A percentile compares a stretch with the other conserved stretches of the same genome.
Evolutionary conservation across 2,329 filamentous ascomycete species (phyloP).

Genomic region (Trichophyton equinum): DNA sequence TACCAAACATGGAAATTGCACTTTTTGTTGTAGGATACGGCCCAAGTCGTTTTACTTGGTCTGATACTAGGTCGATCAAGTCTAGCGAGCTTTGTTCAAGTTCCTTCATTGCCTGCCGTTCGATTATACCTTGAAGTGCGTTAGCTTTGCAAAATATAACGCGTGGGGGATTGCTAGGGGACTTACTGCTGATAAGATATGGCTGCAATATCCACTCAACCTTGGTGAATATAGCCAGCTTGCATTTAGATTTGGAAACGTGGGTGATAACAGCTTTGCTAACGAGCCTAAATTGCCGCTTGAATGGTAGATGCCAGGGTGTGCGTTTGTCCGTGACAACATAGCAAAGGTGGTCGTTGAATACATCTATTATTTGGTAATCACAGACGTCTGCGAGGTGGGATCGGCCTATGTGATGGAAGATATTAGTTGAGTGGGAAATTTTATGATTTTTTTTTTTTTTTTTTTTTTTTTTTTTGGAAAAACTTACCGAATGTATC

Average conservation of each 20-base stretch:
- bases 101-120: conserved; percentile 60
- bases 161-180: background rate
- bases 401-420: conserved; percentile 28
- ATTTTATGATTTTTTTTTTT: background rate
- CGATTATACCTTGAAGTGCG: conserved; percentile 35
- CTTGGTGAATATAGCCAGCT: conserved; percentile 74
- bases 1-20: conserved; percentile 37
- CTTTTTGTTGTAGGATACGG: conserved; percentile 37
- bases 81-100: conserved; percentile 38
- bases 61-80: conserved; percentile 38
- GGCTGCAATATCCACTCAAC: conserved; percentile 72
- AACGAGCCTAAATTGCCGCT: conserved; percentile 64
- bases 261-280: conserved; percentile 92
- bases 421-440: conserved; percentile 10
- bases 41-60: conserved; percentile 37
- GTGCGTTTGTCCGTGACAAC: conserved; percentile 52
- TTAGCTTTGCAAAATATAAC: conserved; percentile 6
- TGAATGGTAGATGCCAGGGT: conserved; percentile 76
- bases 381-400: conserved; percentile 57
- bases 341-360: conserved; percentile 63
- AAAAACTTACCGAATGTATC: conserved; percentile 48
- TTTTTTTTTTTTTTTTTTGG: too few species aligned
- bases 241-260: conserved; percentile 80
- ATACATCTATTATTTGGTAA: conserved; percentile 73
- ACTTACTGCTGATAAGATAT: conserved; percentile 34